Conservation (phyloP, 2,329 filamentous ascomycete genomes). For the Diaporthe citriasiana region DNA sequence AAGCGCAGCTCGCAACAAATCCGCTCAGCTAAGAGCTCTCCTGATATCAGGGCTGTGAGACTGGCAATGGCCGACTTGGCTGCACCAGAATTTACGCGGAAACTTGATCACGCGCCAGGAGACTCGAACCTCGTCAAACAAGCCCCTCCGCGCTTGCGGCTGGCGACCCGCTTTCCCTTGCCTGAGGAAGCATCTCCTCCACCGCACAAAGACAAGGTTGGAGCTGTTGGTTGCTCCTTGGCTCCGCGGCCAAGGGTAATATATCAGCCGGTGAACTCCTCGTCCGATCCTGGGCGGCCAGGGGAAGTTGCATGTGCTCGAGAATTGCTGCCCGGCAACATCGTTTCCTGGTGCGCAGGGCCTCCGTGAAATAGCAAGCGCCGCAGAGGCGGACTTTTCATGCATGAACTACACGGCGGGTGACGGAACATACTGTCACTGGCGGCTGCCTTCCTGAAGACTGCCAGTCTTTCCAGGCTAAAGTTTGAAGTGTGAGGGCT, state of each 20-base stretch:
- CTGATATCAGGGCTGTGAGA: constrained; percentile 21
- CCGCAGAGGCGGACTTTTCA: neutral
- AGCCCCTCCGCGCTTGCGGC: neutral
- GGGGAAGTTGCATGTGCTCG: neutral
- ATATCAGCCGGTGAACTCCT: neutral
- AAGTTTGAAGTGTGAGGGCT: neutral
- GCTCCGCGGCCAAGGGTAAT: neutral
- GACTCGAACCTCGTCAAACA: neutral
- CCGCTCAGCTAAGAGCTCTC: constrained; percentile 8
- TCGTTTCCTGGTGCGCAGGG: neutral
- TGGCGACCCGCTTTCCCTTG: neutral
- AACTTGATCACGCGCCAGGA: neutral
- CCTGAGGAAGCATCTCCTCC: neutral
- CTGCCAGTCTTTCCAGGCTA: neutral
- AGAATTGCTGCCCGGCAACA: neutral
- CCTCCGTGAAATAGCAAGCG: neutral
- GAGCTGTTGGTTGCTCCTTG: too few relatives aligned
- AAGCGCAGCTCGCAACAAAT: constrained; percentile 6
- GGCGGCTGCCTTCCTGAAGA: too few relatives aligned
- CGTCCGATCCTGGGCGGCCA: neutral
- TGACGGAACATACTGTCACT: neutral
- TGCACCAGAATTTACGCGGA: neutral
- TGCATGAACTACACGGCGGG: neutral
- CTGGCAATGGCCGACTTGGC: constrained; percentile 6
- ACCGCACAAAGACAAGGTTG: neutral